These are phyloP conservation scores for Petunia axillaris DNA, from an alignment of 257 asterid genomes.

Conservation along the genomic window DNA sequence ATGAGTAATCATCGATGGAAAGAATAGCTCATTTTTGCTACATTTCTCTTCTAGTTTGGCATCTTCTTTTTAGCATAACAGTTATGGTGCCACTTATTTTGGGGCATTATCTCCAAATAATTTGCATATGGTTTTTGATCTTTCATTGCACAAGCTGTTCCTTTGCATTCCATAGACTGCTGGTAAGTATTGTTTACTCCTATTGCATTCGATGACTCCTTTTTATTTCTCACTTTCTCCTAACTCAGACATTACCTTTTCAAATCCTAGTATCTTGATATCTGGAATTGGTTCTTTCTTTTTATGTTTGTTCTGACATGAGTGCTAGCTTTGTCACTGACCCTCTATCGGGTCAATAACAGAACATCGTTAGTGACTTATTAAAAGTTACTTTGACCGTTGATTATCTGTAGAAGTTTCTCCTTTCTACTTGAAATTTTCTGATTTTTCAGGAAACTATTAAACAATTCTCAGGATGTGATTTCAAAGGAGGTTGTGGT, in stretches of 20 bases:
- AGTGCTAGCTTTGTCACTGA: constrained; percentile 11
- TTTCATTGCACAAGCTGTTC: background rate
- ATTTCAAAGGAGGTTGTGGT: background rate
- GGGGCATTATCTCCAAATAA: background rate
- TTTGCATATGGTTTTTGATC: background rate
- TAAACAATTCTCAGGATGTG: constrained; percentile 25
- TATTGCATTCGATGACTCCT: background rate
- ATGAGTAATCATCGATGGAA: background rate
- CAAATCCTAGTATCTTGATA: background rate
- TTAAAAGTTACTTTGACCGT: constrained; percentile 9
- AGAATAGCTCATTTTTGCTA: background rate
- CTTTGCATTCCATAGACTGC: constrained; percentile 8
- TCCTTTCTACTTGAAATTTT: constrained; percentile 11
- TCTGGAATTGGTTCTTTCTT: background rate
- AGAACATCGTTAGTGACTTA: background rate
- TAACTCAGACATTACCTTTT: background rate
- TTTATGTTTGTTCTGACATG: background rate
- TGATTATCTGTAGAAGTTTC: background rate
- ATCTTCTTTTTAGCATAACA: background rate
- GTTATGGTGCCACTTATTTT: constrained; percentile 2
- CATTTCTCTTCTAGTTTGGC: background rate
- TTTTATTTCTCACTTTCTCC: background rate
- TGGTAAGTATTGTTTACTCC: background rate
- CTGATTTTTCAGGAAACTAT: background rate
- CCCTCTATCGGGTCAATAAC: background rate